phyloP scores from a whole-genome alignment of 192 early-diverging fungal genomes.

The Umbelopsis sp. region DNA sequence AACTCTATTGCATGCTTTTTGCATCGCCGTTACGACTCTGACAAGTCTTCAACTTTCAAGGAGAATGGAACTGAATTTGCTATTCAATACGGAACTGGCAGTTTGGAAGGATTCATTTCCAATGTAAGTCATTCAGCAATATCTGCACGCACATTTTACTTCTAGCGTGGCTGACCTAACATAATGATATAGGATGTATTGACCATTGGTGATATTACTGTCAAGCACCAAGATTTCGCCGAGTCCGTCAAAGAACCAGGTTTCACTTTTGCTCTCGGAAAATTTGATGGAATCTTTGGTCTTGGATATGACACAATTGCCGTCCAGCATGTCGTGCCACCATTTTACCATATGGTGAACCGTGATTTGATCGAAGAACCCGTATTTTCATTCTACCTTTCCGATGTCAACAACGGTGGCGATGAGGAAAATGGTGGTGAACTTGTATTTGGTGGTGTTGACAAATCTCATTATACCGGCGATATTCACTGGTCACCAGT shows the following conservation, averaged over 20 bases:
- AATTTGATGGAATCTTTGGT: conserved; percentile 97
- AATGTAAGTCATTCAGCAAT: conserved; percentile 43
- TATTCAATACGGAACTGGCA: conserved; percentile 92
- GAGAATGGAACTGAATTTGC: conserved; percentile 94
- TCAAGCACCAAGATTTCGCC: conserved; percentile 86
- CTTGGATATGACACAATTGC: conserved; percentile 87
- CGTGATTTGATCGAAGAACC: conserved; percentile 79
- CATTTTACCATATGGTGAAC: conserved; percentile 93
- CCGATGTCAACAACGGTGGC: conserved; percentile 58
- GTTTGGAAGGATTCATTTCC: conserved; percentile 94
- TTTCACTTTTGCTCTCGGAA: conserved; percentile 88
- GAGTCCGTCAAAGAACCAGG: conserved; percentile 97
- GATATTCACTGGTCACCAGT: conserved; percentile 83
- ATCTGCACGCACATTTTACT: not conserved
- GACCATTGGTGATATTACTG: conserved; percentile 68
- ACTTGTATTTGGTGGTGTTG: conserved; percentile 89
- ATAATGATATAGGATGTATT: conserved; percentile 62
- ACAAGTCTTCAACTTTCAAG: conserved; percentile 75
- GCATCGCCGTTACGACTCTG: conserved; percentile 85
- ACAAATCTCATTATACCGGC: conserved; percentile 74
- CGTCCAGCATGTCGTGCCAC: conserved; percentile 86
- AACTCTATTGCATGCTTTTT: conserved; percentile 95
- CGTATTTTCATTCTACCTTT: conserved; percentile 88
- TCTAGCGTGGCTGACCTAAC: no score
- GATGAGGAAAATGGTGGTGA: conserved; percentile 72